These are phyloP conservation scores for Alternaria viburni DNA, from an alignment of 2,329 filamentous ascomycete genomes.

Conservation along the genomic window DNA sequence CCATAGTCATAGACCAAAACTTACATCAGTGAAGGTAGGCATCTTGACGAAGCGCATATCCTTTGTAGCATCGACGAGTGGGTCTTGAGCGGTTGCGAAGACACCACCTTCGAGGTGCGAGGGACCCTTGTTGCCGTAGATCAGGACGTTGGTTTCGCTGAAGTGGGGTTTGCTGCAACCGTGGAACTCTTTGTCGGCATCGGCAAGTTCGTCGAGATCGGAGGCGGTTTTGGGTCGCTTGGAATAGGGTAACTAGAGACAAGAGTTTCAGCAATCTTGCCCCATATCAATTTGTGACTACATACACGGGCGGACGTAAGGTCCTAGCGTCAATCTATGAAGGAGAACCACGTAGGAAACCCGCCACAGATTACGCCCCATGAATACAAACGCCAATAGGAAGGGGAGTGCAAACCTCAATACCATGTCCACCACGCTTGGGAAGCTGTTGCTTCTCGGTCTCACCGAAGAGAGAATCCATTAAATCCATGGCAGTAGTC, in stretches of 20 bases:
- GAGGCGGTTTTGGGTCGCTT: slow-evolving; percentile 74
- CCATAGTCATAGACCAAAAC: slow-evolving; percentile 13
- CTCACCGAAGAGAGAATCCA: slow-evolving; percentile 89
- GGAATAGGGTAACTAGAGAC: slow-evolving; percentile 81
- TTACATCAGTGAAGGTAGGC: slow-evolving; percentile 55
- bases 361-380: slow-evolving; percentile 51
- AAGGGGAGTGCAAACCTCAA: slow-evolving; percentile 82
- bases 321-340: slow-evolving; percentile 40
- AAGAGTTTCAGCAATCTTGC: slow-evolving; percentile 48
- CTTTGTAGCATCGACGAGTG: slow-evolving; percentile 67
- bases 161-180: slow-evolving; percentile 79
- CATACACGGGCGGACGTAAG: slow-evolving; percentile 47
- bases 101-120: slow-evolving; percentile 55
- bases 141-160: slow-evolving; percentile 74
- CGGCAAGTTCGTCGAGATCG: slow-evolving; percentile 67
- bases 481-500: slow-evolving; percentile 89
- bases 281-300: slow-evolving; percentile 52
- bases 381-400: slow-evolving; percentile 38
- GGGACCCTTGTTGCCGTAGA: slow-evolving; percentile 63
- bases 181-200: slow-evolving; percentile 72
- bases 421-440: slow-evolving; percentile 66
- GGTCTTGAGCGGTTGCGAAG: slow-evolving; percentile 61
- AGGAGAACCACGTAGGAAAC: slow-evolving; percentile 42
- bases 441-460: slow-evolving; percentile 57
- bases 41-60: slow-evolving; percentile 71